Percentiles rank a stretch among this genome's conserved stretches.
phyloP scores from a whole-genome alignment of 1,139 yeast genomes.

The Ashbya aceris region DNA sequence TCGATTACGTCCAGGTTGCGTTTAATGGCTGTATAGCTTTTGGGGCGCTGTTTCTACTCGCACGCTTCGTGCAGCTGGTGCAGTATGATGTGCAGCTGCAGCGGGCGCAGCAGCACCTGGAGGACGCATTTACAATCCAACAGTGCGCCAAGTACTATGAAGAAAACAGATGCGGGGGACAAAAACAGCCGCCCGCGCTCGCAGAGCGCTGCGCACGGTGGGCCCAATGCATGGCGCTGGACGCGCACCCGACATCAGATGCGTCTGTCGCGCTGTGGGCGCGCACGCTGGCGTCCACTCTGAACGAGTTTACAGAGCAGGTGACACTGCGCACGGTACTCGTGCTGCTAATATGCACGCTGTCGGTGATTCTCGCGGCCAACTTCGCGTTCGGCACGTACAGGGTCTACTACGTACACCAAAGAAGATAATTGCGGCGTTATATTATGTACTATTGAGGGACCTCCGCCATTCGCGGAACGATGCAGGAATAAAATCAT shows the following conservation, averaged over 20 bases:
- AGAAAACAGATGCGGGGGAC: conserved; percentile 51
- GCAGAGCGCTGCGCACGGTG: conserved; percentile 49
- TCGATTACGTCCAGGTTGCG: conserved; percentile 40
- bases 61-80: conserved; percentile 39
- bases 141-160: conserved; percentile 43
- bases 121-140: conserved; percentile 34
- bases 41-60: conserved; percentile 37
- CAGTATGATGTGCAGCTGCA: conserved; percentile 44
- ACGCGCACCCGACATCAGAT: conserved; percentile 35
- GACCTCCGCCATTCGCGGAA: conserved; percentile 53
- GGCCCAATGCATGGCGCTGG: conserved; percentile 54
- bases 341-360: conserved; percentile 31
- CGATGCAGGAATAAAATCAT: conserved; percentile 40
- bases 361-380: conserved; percentile 28
- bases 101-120: conserved; percentile 28
- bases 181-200: conserved; percentile 49
- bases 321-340: conserved; percentile 48
- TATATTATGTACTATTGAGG: conserved; percentile 1
- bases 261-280: conserved; percentile 47
- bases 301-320: conserved; percentile 59
- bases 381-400: conserved; percentile 22
- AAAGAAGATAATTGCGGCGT: background rate
- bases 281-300: conserved; percentile 49
- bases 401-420: conserved; percentile 10
- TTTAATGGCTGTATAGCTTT: conserved; percentile 40